Percentiles rank a stretch among this genome's conserved stretches.
phyloP scores from a whole-genome alignment of 306 rosid genomes.

The Cucurbita ficifolia region DNA sequence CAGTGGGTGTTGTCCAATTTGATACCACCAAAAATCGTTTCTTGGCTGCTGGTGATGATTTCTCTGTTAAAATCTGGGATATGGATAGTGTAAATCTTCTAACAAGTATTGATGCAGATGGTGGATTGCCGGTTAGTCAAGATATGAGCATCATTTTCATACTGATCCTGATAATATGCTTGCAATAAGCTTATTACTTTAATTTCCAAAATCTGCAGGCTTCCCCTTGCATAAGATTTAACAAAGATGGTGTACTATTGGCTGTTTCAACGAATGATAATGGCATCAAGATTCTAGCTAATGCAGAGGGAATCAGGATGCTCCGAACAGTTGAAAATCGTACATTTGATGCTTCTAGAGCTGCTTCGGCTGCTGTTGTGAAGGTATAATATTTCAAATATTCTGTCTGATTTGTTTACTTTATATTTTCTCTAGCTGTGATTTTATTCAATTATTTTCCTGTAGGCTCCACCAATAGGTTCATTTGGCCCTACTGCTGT shows the following conservation, averaged over 20 bases:
- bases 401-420: not conserved
- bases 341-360: slow-evolving; percentile 80
- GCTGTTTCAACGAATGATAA: slow-evolving; percentile 83
- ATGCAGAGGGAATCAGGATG: slow-evolving; percentile 75
- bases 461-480: slow-evolving; percentile 48
- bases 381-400: slow-evolving; percentile 40
- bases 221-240: slow-evolving; percentile 87
- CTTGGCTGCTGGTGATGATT: slow-evolving; percentile 92
- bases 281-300: slow-evolving; percentile 81
- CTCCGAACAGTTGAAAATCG: slow-evolving; percentile 75
- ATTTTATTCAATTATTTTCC: slow-evolving; percentile 12
- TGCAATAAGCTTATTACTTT: slow-evolving; percentile 18
- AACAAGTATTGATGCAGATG: slow-evolving; percentile 66
- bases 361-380: slow-evolving; percentile 66
- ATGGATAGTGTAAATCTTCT: slow-evolving; percentile 62
- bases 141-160: not conserved
- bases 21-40: slow-evolving; percentile 93
- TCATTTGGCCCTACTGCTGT: slow-evolving; percentile 54
- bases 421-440: slow-evolving; percentile 13
- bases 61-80: slow-evolving; percentile 83
- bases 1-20: slow-evolving; percentile 83
- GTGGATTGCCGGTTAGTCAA: slow-evolving; percentile 65
- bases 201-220: slow-evolving; percentile 42
- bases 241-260: slow-evolving; percentile 80
- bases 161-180: not conserved